These are phyloP conservation scores for Penicillium sp. DNA, from an alignment of 2,329 filamentous ascomycete genomes.

Conservation along the genomic window DNA sequence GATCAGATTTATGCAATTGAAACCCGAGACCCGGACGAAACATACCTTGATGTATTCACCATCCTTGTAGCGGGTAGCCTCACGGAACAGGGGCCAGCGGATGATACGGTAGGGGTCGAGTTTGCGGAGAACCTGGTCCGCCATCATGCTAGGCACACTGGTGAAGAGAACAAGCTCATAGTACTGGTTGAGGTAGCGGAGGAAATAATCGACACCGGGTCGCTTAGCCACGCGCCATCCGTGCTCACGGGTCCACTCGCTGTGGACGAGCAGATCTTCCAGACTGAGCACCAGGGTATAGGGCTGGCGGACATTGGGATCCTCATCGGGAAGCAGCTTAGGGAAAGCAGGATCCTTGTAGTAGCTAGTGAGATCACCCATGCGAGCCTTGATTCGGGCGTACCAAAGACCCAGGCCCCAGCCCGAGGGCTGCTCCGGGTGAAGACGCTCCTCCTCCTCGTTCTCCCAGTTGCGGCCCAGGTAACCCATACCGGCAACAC, in stretches of 20 bases:
- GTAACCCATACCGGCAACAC: conserved; percentile 61
- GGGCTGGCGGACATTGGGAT: conserved; percentile 74
- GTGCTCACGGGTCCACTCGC: conserved; percentile 88
- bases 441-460: conserved; percentile 64
- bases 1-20: conserved; percentile 6
- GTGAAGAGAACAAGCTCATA: conserved; percentile 98
- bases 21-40: not conserved
- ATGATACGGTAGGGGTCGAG: conserved; percentile 93
- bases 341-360: conserved; percentile 95
- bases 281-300: conserved; percentile 90
- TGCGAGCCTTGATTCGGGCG: conserved; percentile 69
- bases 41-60: conserved; percentile 91
- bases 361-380: conserved; percentile 74
- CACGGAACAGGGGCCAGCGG: conserved; percentile 88
- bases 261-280: conserved; percentile 91
- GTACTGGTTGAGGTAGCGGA: conserved; percentile 94
- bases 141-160: conserved; percentile 74
- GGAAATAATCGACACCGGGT: conserved; percentile 93
- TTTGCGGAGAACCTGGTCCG: conserved; percentile 84
- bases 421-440: conserved; percentile 71
- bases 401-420: conserved; percentile 75
- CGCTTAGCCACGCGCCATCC: conserved; percentile 95
- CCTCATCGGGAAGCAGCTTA: conserved; percentile 71
- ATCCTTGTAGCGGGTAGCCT: conserved; percentile 95
- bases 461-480: conserved; percentile 82